These are phyloP conservation scores for Inga oerstediana DNA, from an alignment of 306 rosid genomes.

Conservation along the genomic window DNA sequence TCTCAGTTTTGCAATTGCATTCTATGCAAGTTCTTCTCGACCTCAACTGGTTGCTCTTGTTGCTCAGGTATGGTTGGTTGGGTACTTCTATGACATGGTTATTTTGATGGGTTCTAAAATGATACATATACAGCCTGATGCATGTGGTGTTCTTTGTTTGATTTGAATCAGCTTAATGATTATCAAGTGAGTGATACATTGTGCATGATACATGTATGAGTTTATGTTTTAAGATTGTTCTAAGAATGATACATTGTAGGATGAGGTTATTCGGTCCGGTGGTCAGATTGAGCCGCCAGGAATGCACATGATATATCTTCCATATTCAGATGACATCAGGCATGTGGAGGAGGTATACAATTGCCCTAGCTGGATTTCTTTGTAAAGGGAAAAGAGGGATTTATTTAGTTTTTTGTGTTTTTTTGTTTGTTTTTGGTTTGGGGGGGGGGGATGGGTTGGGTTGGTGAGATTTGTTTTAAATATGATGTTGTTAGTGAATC, in stretches of 20 bases:
- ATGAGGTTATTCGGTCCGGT: slow-evolving; percentile 68
- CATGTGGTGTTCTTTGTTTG: slow-evolving; percentile 18
- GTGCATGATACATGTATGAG: neutral
- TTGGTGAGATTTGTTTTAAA: neutral
- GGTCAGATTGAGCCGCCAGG: slow-evolving; percentile 97
- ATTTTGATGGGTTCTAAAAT: slow-evolving; percentile 23
- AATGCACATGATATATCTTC: slow-evolving; percentile 92
- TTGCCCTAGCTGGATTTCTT: slow-evolving; percentile 25
- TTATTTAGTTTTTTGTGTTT: slow-evolving; percentile 15
- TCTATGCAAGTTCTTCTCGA: slow-evolving; percentile 73
- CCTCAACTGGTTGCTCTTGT: slow-evolving; percentile 93
- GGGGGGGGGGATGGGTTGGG: neutral
- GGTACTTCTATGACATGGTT: slow-evolving; percentile 9
- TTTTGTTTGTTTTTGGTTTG: neutral
- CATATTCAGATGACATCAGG: slow-evolving; percentile 91
- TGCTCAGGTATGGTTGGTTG: slow-evolving; percentile 76
- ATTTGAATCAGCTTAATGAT: slow-evolving; percentile 14
- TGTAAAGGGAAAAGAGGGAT: slow-evolving; percentile 16
- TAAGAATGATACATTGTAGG: slow-evolving; percentile 47
- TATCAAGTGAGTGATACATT: neutral
- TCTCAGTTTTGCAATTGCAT: slow-evolving; percentile 90
- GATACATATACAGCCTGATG: slow-evolving; percentile 4
- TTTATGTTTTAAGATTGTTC: neutral
- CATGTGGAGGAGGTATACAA: slow-evolving; percentile 81
- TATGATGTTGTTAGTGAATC: slow-evolving; percentile 27